A percentile compares a stretch with the other conserved stretches of the same genome.
These are phyloP conservation scores for Daedalea quercina DNA, from an alignment of 768 basidiomycete species.

Conservation along the genomic window DNA sequence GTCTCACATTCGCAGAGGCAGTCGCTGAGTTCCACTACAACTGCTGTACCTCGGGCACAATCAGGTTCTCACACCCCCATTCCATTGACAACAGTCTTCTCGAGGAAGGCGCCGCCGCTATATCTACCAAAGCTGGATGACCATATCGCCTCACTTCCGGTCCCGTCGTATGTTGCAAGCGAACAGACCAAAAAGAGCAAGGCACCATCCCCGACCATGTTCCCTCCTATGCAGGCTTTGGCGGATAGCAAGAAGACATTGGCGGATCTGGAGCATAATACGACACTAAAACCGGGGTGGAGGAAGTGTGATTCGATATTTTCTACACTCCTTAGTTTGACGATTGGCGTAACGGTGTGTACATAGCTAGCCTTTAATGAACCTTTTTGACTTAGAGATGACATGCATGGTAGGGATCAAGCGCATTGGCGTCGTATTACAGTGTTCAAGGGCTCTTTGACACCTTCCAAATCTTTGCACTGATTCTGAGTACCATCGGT, in stretches of 20 bases:
- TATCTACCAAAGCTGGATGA: slow-evolving; percentile 57
- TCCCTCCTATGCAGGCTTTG: slow-evolving; percentile 57
- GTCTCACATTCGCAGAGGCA: background rate
- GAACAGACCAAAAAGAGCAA: slow-evolving; percentile 11
- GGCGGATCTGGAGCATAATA: slow-evolving; percentile 56
- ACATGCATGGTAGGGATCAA: slow-evolving; percentile 48
- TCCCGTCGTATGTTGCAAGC: slow-evolving; percentile 21
- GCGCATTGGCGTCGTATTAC: slow-evolving; percentile 60
- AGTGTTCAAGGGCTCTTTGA: slow-evolving; percentile 65
- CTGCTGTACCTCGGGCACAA: slow-evolving; percentile 4
- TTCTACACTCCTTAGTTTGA: slow-evolving; percentile 35
- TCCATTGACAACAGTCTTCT: slow-evolving; percentile 51
- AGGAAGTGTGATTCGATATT: slow-evolving; percentile 49
- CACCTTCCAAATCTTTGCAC: slow-evolving; percentile 64
- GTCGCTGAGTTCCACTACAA: background rate
- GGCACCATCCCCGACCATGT: slow-evolving; percentile 32
- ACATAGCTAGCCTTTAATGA: background rate
- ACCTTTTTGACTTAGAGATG: background rate
- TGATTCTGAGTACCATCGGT: slow-evolving; percentile 66
- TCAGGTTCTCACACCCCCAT: slow-evolving; percentile 35
- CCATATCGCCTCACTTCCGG: slow-evolving; percentile 42
- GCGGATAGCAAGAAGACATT: slow-evolving; percentile 40
- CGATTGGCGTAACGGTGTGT: slow-evolving; percentile 51
- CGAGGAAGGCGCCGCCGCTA: slow-evolving; percentile 50
- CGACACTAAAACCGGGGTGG: slow-evolving; percentile 41